Base-by-base conservation (phyloP, 2,329 filamentous ascomycete genomes). In the Myriosclerotinia curreyana region DNA sequence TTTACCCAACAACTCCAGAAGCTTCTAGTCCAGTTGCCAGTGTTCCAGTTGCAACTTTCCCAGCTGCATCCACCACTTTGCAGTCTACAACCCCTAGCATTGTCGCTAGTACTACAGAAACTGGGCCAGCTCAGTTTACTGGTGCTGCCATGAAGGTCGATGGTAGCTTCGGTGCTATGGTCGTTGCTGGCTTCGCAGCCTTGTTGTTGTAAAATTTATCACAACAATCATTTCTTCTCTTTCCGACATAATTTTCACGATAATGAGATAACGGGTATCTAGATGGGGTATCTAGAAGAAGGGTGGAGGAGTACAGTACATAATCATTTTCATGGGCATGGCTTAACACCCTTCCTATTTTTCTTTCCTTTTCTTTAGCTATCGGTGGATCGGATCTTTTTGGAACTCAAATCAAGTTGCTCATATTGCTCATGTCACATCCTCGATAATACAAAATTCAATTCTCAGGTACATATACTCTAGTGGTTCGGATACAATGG, bases 141-240 rank as follows among this genome's bases (percentile, higher is more conserved):
- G 67, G 64, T 62, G 64, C 65, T 46, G 71, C 65, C 52, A 65
- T 60, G 22, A 66, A 67, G 64, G 40, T 67, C 40, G 66, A 68
- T 38, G 51, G 68, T 52, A 67, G 70, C 31, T 58, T 71, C 50
- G 69, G 69, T 62, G 71, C 67, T 59, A 25, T 71, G 34, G 69
- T 59, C 25, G 52, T 64, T 63, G 70, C 64, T 54, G 70, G 68
- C 68, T 60, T 73, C 40, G 66, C 65, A 48, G 70, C 70, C 31
- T 66, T 72, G 62, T 52, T 72, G 53, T 55, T 73, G 60, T 73
- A 70, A 69, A 66, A n/a, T 49, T 49, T 51, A 62, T 49, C 42
- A 55, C 44, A 40, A 61, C 49, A 62, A 64, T 22, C 38, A 44
- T 50, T 48, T 62, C 44, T 63, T 50, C 60, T 66, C 34, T 58